These are phyloP conservation scores for Nemania abortiva DNA, from an alignment of 2,329 filamentous ascomycete species.

Conservation along the genomic window DNA sequence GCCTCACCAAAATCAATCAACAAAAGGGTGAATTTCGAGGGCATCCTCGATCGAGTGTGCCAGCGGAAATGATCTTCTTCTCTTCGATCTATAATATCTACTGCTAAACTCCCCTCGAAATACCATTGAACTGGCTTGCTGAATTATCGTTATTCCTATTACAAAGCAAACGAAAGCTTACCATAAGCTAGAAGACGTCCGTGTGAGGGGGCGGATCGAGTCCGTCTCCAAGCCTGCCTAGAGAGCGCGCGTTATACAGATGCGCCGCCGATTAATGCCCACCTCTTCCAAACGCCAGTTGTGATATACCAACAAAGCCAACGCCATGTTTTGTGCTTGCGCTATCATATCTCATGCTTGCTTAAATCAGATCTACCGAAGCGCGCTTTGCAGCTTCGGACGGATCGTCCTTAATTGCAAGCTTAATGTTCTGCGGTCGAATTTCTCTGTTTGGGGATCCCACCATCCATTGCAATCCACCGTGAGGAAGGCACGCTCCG, in stretches of 20 bases:
- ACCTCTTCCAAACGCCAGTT: slow-evolving; percentile 32
- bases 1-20: neutral
- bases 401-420: slow-evolving; percentile 38
- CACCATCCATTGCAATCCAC: slow-evolving; percentile 67
- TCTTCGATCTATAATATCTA: slow-evolving; percentile 25
- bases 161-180: slow-evolving; percentile 23
- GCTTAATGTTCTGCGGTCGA: slow-evolving; percentile 48
- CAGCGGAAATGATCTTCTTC: neutral
- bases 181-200: neutral
- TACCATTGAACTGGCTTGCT: slow-evolving; percentile 6
- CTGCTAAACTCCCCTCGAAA: slow-evolving; percentile 11
- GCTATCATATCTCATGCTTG: slow-evolving; percentile 7
- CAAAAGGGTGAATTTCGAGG: neutral
- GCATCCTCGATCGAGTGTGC: neutral
- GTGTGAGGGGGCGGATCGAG: neutral
- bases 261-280: slow-evolving; percentile 21
- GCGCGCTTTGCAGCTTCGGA: slow-evolving; percentile 38
- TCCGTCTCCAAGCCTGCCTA: slow-evolving; percentile 3
- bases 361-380: slow-evolving; percentile 29
- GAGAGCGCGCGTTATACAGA: slow-evolving; percentile 20
- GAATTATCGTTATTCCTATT: slow-evolving; percentile 8
- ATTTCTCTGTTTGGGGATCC: slow-evolving; percentile 66
- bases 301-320: slow-evolving; percentile 22
- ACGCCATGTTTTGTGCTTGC: slow-evolving; percentile 16
- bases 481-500: slow-evolving; percentile 60